Evolutionary conservation across 495 filamentous ascomycete genomes (phyloP).

Genomic region (Terfezia boudieri): DNA sequence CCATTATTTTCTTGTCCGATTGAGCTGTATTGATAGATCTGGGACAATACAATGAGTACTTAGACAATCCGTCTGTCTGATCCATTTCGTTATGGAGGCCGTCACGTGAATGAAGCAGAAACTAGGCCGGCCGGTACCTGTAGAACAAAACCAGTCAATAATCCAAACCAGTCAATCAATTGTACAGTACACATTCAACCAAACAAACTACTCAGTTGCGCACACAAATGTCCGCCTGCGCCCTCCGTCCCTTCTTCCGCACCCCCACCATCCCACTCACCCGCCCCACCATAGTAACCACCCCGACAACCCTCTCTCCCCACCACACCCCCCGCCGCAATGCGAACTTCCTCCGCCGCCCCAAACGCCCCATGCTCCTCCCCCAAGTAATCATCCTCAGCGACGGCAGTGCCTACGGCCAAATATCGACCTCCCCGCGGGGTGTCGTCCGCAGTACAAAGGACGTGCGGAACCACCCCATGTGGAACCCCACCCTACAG

Average conservation of each 20-base stretch:
- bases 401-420: slow-evolving; percentile 72
- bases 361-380: slow-evolving; percentile 81
- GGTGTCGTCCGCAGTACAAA: slow-evolving; percentile 56
- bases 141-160: too few relatives aligned
- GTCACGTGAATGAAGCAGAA: too few relatives aligned
- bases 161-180: too few relatives aligned
- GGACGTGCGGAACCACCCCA: slow-evolving; percentile 64
- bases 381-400: slow-evolving; percentile 84
- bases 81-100: too few relatives aligned
- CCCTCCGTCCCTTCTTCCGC: slow-evolving; percentile 23
- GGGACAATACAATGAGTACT: too few relatives aligned
- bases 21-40: too few relatives aligned
- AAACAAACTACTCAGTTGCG: background rate
- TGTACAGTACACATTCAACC: too few relatives aligned
- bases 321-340: background rate
- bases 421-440: slow-evolving; percentile 66
- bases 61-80: too few relatives aligned
- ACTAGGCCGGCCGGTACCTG: too few relatives aligned
- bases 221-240: background rate
- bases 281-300: slow-evolving; percentile 8
- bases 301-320: slow-evolving; percentile 1
- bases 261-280: slow-evolving; percentile 11
- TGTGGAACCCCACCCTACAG: slow-evolving; percentile 73
- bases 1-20: too few relatives aligned
- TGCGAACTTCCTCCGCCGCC: slow-evolving; percentile 72